Conservation (phyloP, 305 asterid species). For the Fraxinus platypoda region DNA sequence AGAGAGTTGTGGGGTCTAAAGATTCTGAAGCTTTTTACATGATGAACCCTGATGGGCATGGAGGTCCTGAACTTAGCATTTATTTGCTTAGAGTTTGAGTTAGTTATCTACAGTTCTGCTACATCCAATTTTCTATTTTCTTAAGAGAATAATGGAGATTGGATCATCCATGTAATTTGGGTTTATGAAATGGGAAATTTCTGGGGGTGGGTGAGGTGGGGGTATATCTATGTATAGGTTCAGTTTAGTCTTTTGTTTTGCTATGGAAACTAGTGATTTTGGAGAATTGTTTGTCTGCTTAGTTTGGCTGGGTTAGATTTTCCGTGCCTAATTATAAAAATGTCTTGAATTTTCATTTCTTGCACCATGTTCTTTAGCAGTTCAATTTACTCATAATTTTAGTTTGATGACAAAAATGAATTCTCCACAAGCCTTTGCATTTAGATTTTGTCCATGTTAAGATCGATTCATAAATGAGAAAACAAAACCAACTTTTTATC, state of each 20-base stretch:
- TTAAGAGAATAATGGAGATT: slow-evolving; percentile 7
- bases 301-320: background rate
- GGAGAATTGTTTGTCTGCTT: slow-evolving; percentile 26
- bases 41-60: slow-evolving; percentile 96
- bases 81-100: slow-evolving; percentile 74
- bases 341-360: background rate
- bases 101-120: background rate
- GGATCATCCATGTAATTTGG: slow-evolving; percentile 20
- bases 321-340: background rate
- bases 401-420: background rate
- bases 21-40: slow-evolving; percentile 95
- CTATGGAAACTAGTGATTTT: slow-evolving; percentile 29
- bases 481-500: background rate
- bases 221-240: slow-evolving; percentile 44
- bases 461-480: background rate
- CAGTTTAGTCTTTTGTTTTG: slow-evolving; percentile 23
- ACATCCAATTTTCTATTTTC: background rate
- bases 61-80: slow-evolving; percentile 92
- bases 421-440: background rate
- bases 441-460: background rate
- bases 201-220: slow-evolving; percentile 19
- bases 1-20: slow-evolving; percentile 86
- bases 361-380: background rate
- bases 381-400: background rate
- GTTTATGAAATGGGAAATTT: slow-evolving; percentile 22